Evolutionary conservation across 768 basidiomycete genomes (phyloP), one percentile per base, ranked within the genome.

Genomic region (Epithele typhae): DNA sequence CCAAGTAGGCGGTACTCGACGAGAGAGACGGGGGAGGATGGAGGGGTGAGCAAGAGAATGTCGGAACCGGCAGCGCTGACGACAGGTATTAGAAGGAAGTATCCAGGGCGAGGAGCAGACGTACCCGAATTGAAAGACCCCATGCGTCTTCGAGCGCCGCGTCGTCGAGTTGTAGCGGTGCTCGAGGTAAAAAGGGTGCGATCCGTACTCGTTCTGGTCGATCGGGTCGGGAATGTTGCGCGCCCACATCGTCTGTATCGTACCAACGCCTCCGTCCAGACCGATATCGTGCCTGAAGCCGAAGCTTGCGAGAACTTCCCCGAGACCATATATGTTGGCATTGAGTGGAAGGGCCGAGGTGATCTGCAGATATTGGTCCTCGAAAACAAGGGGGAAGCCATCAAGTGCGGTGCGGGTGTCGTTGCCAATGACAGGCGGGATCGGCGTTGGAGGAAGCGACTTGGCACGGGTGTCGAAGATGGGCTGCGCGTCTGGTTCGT

Each of bases 361-460:
- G 17, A 91, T 52, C 73, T 89, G 85, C 18, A 91, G 72, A 59
- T 88, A 90, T 57, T 84, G 83, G 52, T 90, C 79, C 55, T 90
- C 87, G 56, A 90, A 90, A 12, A 91, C 76, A 10, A 91, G 68
- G 0, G 81, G 77, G 47, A 87, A 85, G 0, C 75, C 80, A 46
- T 81, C 71, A 15, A 89, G 68, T 2, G 75, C 73, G 0, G 81
- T 81, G 4, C 70, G 72, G 39, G 72, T 70, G 50, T 81, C 79
- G 8, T 60, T 64, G 0, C 70, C 25, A 32, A 78, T 74, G n/a
- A 75, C 68, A 11, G 84, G 72, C 17, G 75, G 65, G 25, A 79
- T 77, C 1, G 81, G 78, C 2, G 83, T 75, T 3, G 68, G 49
- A 1, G 85, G 84, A 7, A 89, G 69, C 0, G 83, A 85, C 0